Evolutionary conservation across 345 rosid species (phyloP).

Genomic region (Barbarea vulgaris): DNA sequence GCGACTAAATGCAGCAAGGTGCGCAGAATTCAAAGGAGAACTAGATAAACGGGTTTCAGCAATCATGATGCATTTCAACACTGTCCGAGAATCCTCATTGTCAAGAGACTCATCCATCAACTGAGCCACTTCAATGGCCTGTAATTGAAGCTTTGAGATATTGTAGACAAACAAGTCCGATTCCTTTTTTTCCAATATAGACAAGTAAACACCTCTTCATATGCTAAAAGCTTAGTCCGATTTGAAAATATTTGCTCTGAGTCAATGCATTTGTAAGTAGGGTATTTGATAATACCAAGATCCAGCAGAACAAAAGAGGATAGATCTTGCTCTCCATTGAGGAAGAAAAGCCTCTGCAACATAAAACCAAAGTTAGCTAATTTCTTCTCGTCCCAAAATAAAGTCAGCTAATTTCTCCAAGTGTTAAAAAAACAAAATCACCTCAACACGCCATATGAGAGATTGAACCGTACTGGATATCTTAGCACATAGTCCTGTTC

Average conservation of each 20-base stretch:
- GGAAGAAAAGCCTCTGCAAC: conserved; percentile 90
- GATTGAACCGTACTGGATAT: conserved; percentile 63
- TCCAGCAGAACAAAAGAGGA: conserved; percentile 81
- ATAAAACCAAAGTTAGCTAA: conserved; percentile 9
- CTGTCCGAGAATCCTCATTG: conserved; percentile 51
- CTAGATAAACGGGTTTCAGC: conserved; percentile 57
- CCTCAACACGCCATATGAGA: conserved; percentile 91
- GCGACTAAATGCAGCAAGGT: conserved; percentile 41
- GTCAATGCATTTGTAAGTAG: conserved; percentile 66
- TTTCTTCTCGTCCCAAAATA: neutral
- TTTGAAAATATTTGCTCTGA: conserved; percentile 59
- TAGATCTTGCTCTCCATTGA: conserved; percentile 86
- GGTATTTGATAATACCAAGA: conserved; percentile 80
- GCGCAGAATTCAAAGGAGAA: conserved; percentile 42
- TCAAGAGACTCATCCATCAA: conserved; percentile 86
- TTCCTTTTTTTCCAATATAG: conserved; percentile 17
- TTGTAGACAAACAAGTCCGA: neutral
- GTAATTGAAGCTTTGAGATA: conserved; percentile 41
- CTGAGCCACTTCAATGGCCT: conserved; percentile 95
- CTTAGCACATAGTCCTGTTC: conserved; percentile 59
- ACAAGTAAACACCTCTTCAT: conserved; percentile 76
- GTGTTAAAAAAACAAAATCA: conserved; percentile 26
- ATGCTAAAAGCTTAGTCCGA: conserved; percentile 64
- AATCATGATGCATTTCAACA: conserved; percentile 62
- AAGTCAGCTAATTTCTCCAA: neutral